Evolutionary conservation across 768 basidiomycete genomes (phyloP), one percentile per base, ranked within the genome.

Genomic region (Lepiota subincarnata): DNA sequence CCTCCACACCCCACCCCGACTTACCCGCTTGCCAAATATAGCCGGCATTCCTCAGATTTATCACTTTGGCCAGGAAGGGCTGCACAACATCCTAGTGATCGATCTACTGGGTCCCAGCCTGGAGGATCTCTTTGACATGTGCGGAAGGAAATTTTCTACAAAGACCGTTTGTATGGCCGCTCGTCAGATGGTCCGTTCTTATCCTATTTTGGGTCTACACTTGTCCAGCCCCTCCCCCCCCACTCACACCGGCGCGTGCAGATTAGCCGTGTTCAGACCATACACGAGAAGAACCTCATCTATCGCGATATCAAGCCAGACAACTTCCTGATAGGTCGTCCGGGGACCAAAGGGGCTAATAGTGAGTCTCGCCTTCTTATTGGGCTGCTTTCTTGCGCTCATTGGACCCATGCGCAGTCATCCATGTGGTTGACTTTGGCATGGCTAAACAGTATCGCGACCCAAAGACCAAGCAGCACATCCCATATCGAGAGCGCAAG

Each of bases 381-480:
- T 6, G 16, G 43, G n/a, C 24, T 37, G 55, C 40, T 57, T 31
- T 56, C 16, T 48, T 39, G 48, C 35, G 14, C 48, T 57, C 13
- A 57, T 52, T 35, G 28, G 34, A 18, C 38, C 45, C n/a, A 34
- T 37, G 44, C 45, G 46, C 62, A 91, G 88, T 87, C 47, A 77
- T 99, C 53, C 96, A 99, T 64, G 87, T 92, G 47, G 95, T 99
- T 52, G 97, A 99, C 69, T 98, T 99, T 66, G 97, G 97, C 40
- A 98, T 99, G 97, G 97, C 97, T 22, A 98, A 98, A 72, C 96
- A 98, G 70, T 99, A 98, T 66, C 88, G 97, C 50, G 97, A 99
- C 70, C 97, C 97, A 10, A 98, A 96, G 76, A 95, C 95, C 57
- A 97, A 97, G 71, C 96, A 98, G 69, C 97, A 99, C 70, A 99